Evolutionary conservation across 352 stramenopile species (phyloP).

Genomic region (Globisporangium radiosum): DNA sequence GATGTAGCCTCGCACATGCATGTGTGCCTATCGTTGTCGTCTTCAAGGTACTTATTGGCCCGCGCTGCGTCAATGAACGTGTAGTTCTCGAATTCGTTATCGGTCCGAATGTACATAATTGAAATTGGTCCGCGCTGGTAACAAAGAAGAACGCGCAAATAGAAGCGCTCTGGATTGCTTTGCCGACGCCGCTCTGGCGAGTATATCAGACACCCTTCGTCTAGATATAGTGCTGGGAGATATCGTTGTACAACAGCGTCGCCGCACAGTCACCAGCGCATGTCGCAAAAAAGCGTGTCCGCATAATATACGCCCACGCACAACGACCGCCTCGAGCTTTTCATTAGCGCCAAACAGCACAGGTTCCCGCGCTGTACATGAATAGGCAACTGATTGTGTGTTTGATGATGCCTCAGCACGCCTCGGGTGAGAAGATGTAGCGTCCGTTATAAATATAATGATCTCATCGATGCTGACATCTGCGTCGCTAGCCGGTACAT

Average conservation of each 20-base stretch:
- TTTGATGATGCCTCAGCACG: conserved; percentile 5
- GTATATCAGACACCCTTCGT: neutral
- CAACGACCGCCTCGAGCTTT: conserved; percentile 1
- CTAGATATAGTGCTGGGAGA: neutral
- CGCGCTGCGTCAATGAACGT: too few relatives aligned
- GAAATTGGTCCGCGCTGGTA: conserved; percentile 62
- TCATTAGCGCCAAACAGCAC: conserved; percentile 8
- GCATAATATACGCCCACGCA: conserved; percentile 18
- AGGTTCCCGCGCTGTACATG: neutral
- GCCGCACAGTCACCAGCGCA: conserved; percentile 17
- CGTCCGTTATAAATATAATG: neutral
- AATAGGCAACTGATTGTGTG: neutral
- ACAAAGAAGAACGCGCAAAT: conserved; percentile 62
- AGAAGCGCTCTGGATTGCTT: conserved; percentile 21
- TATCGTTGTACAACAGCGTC: neutral
- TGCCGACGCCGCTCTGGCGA: neutral
- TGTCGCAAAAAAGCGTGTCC: conserved; percentile 40
- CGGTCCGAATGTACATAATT: too few relatives aligned
- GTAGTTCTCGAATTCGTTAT: neutral
- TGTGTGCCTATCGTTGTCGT: too few relatives aligned
- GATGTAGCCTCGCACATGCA: too few relatives aligned
- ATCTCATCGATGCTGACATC: conserved; percentile 1
- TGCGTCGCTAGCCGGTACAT: neutral
- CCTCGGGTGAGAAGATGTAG: neutral
- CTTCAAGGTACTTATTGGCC: too few relatives aligned